Evolutionary conservation across 352 stramenopile genomes (phyloP).

Genomic region (Pythium sukuiense): DNA sequence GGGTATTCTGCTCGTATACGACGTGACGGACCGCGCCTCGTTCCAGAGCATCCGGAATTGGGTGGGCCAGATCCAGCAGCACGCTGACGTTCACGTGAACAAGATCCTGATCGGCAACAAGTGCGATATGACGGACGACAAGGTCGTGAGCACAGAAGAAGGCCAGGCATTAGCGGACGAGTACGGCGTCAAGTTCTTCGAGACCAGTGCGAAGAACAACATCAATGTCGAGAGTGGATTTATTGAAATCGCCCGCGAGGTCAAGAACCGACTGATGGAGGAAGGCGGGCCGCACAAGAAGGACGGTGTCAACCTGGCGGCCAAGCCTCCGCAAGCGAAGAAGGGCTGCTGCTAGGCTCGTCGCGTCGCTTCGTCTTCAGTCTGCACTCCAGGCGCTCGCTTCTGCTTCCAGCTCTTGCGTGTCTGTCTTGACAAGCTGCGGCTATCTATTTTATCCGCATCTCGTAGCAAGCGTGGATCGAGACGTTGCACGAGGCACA

Average conservation of each 20-base stretch:
- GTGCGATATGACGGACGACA: constrained; percentile 98
- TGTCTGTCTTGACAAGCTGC: constrained; percentile 5
- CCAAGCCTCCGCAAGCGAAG: constrained; percentile 73
- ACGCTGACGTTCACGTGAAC: constrained; percentile 99
- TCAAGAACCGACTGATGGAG: constrained; percentile 90
- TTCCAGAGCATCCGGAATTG: constrained; percentile 98
- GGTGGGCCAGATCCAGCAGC: constrained; percentile 97
- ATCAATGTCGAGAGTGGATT: constrained; percentile 94
- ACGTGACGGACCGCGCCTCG: constrained; percentile 96
- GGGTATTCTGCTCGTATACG: constrained; percentile 98
- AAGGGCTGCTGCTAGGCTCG: constrained; percentile 82
- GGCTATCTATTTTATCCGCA: constrained; percentile 7
- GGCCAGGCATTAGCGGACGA: constrained; percentile 93
- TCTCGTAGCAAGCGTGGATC: constrained; percentile 3
- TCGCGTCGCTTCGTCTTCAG: background rate
- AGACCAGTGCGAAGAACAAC: constrained; percentile 95
- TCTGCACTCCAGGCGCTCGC: constrained; percentile 8
- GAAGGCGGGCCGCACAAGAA: constrained; percentile 87
- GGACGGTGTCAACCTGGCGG: constrained; percentile 77
- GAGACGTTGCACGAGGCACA: constrained; percentile 8
- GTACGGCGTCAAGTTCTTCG: constrained; percentile 95
- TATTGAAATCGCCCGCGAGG: constrained; percentile 87
- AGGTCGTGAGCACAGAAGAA: constrained; percentile 95
- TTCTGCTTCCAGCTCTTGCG: constrained; percentile 11
- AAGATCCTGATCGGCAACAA: constrained; percentile 99